These are phyloP conservation scores for Epichloe baconii DNA, from an alignment of 2,329 filamentous ascomycete genomes.

Conservation along the genomic window DNA sequence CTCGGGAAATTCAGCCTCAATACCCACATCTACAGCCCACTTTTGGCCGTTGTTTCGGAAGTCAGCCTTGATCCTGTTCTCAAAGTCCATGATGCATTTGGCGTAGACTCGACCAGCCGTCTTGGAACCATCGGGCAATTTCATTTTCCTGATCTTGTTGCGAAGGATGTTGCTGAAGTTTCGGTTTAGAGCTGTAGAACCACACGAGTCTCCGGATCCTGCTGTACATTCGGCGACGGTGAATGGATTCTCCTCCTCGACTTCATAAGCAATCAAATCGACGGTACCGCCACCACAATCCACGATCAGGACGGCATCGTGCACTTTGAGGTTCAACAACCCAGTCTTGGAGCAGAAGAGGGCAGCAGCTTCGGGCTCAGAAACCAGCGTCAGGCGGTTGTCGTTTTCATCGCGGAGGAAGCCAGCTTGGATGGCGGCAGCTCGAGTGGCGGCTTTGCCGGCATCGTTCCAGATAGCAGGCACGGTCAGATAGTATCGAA, in stretches of 20 bases:
- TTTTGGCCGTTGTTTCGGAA: conserved; percentile 99
- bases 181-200: conserved; percentile 93
- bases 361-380: conserved; percentile 90
- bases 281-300: conserved; percentile 98
- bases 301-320: conserved; percentile 95
- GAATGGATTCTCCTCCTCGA: conserved; percentile 94
- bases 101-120: conserved; percentile 97
- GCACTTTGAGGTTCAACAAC: conserved; percentile 90
- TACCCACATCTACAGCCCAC: conserved; percentile 97
- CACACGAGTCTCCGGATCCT: conserved; percentile 92
- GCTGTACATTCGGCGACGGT: conserved; percentile 95
- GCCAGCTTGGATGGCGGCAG: conserved; percentile 90
- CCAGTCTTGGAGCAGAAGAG: conserved; percentile 98
- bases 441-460: conserved; percentile 90
- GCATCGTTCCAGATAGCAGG: conserved; percentile 99
- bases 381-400: conserved; percentile 86
- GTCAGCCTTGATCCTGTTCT: conserved; percentile 98
- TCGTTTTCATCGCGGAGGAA: conserved; percentile 97
- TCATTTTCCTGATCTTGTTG: conserved; percentile 98
- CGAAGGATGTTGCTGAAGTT: conserved; percentile 98
- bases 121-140: conserved; percentile 89
- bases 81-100: conserved; percentile 99
- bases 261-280: conserved; percentile 97
- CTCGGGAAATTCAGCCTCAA: conserved; percentile 95
- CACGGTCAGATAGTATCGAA: conserved; percentile 95